phyloP scores from a whole-genome alignment of 805 yeast genomes.

The Lipomyces starkeyi region DNA sequence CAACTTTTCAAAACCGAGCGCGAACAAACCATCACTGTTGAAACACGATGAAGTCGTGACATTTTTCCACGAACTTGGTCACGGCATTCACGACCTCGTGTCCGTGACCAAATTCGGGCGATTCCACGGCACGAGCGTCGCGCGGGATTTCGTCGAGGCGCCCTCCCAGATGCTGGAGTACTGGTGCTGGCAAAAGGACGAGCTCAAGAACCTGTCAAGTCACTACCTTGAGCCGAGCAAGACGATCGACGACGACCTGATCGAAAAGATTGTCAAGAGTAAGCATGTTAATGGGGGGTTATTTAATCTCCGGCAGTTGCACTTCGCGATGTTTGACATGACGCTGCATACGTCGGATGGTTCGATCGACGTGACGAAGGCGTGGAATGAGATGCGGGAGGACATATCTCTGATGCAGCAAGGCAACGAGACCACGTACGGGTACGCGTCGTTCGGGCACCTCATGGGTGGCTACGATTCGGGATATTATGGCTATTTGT shows the following conservation, averaged over 20 bases:
- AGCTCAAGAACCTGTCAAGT: conserved; percentile 62
- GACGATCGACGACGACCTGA: conserved; percentile 60
- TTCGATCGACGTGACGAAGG: conserved; percentile 57
- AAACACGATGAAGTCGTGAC: conserved; percentile 81
- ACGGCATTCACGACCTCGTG: conserved; percentile 80
- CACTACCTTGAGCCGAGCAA: conserved; percentile 67
- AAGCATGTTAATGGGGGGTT: conserved; percentile 81
- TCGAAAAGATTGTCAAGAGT: conserved; percentile 63
- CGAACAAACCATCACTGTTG: conserved; percentile 71
- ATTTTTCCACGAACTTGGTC: conserved; percentile 89
- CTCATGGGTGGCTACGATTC: conserved; percentile 85
- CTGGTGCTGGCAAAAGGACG: conserved; percentile 80
- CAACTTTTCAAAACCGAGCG: conserved; percentile 78
- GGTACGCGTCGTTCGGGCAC: conserved; percentile 78
- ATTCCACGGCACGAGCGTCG: conserved; percentile 78
- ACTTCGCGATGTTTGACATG: conserved; percentile 80
- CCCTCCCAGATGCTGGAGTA: conserved; percentile 90
- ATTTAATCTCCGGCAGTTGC: conserved; percentile 74
- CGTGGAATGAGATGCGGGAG: conserved; percentile 72
- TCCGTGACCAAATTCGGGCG: conserved; percentile 68
- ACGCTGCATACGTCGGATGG: conserved; percentile 62
- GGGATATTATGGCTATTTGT: conserved; percentile 85
- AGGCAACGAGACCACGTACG: conserved; percentile 54
- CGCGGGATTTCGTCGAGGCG: conserved; percentile 88
- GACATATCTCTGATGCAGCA: conserved; percentile 61